phyloP scores from a whole-genome alignment of 345 rosid species.

The Garcia nutans region DNA sequence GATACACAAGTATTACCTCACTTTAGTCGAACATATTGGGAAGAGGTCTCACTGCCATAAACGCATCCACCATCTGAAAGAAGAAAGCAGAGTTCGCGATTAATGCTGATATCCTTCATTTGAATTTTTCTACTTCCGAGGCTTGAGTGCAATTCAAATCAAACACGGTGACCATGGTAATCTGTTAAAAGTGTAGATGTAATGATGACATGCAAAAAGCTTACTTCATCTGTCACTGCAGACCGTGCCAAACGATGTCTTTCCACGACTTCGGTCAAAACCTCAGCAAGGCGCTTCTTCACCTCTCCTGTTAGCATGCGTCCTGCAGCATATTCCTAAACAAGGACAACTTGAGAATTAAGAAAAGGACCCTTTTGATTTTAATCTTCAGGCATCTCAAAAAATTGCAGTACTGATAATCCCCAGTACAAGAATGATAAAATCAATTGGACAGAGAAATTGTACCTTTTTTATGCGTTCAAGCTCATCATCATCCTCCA shows the following conservation, averaged over 20 bases:
- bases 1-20: not conserved
- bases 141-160: not conserved
- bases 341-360: not conserved
- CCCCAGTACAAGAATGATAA: not conserved
- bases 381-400: not conserved
- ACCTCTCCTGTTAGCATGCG: constrained; percentile 84
- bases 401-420: not conserved
- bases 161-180: not conserved
- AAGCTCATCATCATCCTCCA: constrained; percentile 82
- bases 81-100: not conserved
- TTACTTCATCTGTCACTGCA: constrained; percentile 80
- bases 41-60: constrained; percentile 90
- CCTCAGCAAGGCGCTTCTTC: constrained; percentile 63
- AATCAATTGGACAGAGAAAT: not conserved
- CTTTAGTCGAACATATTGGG: constrained; percentile 72
- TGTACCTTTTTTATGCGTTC: constrained; percentile 76
- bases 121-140: no score
- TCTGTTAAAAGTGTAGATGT: not conserved
- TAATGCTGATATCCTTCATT: not conserved
- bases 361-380: not conserved
- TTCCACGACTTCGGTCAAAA: constrained; percentile 72
- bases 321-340: constrained; percentile 81
- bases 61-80: constrained; percentile 87
- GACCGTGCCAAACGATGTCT: constrained; percentile 78
- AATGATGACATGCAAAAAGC: constrained; percentile 13